A percentile compares a stretch with the other conserved stretches of the same genome.
Conservation (phyloP, 176 grass and related monocot genomes). For the Ensete ventricosum region DNA sequence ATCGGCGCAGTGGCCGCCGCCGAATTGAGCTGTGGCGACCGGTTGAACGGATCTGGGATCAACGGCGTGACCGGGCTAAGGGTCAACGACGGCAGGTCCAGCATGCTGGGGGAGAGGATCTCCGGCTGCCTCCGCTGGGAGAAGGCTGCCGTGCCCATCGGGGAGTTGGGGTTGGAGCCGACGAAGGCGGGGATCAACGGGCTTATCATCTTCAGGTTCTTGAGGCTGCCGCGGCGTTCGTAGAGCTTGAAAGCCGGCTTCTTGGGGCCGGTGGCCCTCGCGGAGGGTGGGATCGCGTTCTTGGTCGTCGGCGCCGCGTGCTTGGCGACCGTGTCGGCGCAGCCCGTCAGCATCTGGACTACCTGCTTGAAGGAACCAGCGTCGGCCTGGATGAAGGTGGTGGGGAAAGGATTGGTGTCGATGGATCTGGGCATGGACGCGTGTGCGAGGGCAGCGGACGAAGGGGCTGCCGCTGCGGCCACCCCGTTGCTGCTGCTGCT, state of each 20-base stretch:
- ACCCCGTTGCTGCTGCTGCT: slow-evolving; percentile 19
- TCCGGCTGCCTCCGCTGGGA: slow-evolving; percentile 38
- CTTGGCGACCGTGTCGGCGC: slow-evolving; percentile 31
- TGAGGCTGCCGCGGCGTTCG: slow-evolving; percentile 73
- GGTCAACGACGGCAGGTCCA: slow-evolving; percentile 76
- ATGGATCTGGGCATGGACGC: slow-evolving; percentile 38
- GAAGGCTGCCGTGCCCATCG: slow-evolving; percentile 5
- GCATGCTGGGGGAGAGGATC: slow-evolving; percentile 83
- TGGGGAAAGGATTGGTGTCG: slow-evolving; percentile 83
- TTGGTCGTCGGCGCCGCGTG: slow-evolving; percentile 9
- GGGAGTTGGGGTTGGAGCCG: slow-evolving; percentile 1
- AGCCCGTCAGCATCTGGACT: slow-evolving; percentile 97
- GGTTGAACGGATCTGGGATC: slow-evolving; percentile 53
- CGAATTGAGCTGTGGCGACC: slow-evolving; percentile 25
- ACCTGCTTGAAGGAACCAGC: slow-evolving; percentile 89
- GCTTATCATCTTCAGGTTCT: slow-evolving; percentile 93
- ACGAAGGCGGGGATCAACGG: slow-evolving; percentile 58
- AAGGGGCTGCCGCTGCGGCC: slow-evolving; percentile 23
- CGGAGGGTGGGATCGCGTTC: slow-evolving; percentile 1
- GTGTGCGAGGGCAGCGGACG: slow-evolving; percentile 31
- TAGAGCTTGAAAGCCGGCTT: slow-evolving; percentile 97
- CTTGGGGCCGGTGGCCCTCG: slow-evolving; percentile 51
- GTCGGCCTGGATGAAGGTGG: slow-evolving; percentile 96
- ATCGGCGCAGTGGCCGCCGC: slow-evolving; percentile 21
- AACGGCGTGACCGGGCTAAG: slow-evolving; percentile 90